A percentile compares a stretch with the other conserved stretches of the same genome.
phyloP scores from a whole-genome alignment of 2,329 filamentous ascomycete genomes.

The Fusarium sp. region DNA sequence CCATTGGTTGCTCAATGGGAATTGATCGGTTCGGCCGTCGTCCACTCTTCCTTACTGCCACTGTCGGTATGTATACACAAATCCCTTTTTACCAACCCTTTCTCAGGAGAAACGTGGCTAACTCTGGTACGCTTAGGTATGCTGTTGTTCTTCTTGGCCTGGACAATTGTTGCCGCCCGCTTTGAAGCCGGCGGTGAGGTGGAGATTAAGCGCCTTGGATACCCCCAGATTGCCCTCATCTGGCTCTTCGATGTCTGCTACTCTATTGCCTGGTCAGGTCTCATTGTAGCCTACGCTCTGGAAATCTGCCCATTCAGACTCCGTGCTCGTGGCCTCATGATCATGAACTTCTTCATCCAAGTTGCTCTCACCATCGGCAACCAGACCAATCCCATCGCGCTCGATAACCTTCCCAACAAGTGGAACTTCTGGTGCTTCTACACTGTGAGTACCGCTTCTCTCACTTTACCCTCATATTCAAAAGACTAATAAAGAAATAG shows the following conservation, averaged over 20 bases:
- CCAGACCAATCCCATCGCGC: conserved; percentile 74
- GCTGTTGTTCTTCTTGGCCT: conserved; percentile 41
- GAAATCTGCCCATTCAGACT: conserved; percentile 71
- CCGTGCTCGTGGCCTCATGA: conserved; percentile 69
- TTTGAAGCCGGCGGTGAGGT: conserved; percentile 11
- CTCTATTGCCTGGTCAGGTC: conserved; percentile 69
- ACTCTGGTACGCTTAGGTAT: conserved; percentile 51
- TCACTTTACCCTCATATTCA: accelerated
- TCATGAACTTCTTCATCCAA: conserved; percentile 74
- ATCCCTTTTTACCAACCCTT: no score
- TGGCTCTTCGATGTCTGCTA: conserved; percentile 71
- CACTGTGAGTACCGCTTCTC: conserved; percentile 51
- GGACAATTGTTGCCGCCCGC: conserved; percentile 18
- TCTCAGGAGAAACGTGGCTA: not conserved
- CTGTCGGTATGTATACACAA: conserved; percentile 42
- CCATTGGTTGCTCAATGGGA: conserved; percentile 18
- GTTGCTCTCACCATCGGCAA: conserved; percentile 70
- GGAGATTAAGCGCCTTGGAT: conserved; percentile 54
- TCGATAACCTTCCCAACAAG: conserved; percentile 67
- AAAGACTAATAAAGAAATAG: not conserved
- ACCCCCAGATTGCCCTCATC: conserved; percentile 68
- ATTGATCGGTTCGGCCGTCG: conserved; percentile 57
- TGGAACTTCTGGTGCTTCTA: conserved; percentile 77
- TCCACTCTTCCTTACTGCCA: conserved; percentile 64
- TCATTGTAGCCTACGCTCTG: conserved; percentile 68